Base-by-base conservation (phyloP, 179 eudicot species). In the Vitellaria paradoxa region DNA sequence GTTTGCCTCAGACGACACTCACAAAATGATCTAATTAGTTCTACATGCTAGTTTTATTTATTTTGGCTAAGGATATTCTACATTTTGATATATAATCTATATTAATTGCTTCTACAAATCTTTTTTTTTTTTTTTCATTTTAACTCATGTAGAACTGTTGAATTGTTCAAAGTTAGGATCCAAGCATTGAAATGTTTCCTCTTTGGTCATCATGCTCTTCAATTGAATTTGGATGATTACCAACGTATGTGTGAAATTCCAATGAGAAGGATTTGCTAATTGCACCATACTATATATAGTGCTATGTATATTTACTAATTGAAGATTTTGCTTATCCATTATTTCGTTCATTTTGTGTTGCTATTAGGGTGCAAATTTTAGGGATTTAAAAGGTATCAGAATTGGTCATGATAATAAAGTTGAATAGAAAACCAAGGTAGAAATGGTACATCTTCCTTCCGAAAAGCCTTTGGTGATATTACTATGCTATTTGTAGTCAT, bases 331-430 rank as follows among this genome's bases (percentile, higher is more conserved):
- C n/a, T n/a, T n/a, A n/a, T n/a, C n/a, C n/a, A n/a, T n/a, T n/a
- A n/a, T n/a, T n/a, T n/a, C n/a, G n/a, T 20, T 55, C 9, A 20
- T 23, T 52, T 53, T 11, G 23, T 63, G 66, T n/a, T n/a, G n/a
- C n/a, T 57, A 11, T 7, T 65, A 96, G 99, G 99, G 97, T 11
- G 98, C 97, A 62, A 89, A 88, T 69, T 96, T 89, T 20, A 83
- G 99, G 63, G 82, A 96, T 76, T 63, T 96, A n/a, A 81, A 83
- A 23, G 99, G 99, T 53, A 93, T 96, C 7, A 72, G 68, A 52
- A 93, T 93, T 37, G 73, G 90, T 37, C 26, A 68, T 30, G 88
- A 90, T 62, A 96, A 96, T 5, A 87, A 76, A 73, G 97, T 88
- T 2, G 85, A 87, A 68, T 91, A 82, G 89, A 98, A 93, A 66